Evolutionary conservation across 2,329 filamentous ascomycete genomes (phyloP).

Genomic region (Lanzia echinophila): DNA sequence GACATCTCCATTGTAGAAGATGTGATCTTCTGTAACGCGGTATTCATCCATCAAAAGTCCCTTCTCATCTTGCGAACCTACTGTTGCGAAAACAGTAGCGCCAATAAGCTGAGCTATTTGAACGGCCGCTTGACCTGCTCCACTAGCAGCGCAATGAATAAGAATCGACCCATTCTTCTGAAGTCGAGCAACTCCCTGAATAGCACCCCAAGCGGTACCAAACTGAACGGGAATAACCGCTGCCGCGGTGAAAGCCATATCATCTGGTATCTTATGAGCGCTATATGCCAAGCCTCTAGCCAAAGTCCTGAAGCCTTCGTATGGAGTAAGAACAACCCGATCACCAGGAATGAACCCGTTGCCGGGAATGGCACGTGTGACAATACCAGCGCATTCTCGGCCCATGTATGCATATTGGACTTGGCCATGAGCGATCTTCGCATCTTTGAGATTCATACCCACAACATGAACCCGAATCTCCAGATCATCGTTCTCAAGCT

Average conservation of each 20-base stretch:
- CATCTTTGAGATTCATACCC: neutral
- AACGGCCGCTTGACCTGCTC: slow-evolving; percentile 29
- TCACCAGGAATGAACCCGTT: slow-evolving; percentile 11
- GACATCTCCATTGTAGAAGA: neutral
- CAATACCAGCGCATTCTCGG: slow-evolving; percentile 10
- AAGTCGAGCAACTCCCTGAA: slow-evolving; percentile 15
- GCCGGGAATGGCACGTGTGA: slow-evolving; percentile 11
- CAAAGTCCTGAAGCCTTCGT: neutral
- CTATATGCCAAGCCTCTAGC: neutral
- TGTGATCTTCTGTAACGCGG: neutral
- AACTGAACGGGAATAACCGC: slow-evolving; percentile 19
- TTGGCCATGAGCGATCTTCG: neutral
- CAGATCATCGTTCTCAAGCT: neutral
- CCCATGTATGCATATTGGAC: slow-evolving; percentile 9
- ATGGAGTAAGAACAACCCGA: slow-evolving; percentile 9
- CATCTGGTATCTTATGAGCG: neutral
- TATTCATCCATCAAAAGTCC: slow-evolving; percentile 16
- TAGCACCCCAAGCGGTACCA: slow-evolving; percentile 17
- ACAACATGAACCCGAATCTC: neutral
- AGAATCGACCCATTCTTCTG: slow-evolving; percentile 24
- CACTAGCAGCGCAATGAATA: slow-evolving; percentile 30
- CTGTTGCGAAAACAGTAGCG: slow-evolving; percentile 28
- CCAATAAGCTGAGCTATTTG: slow-evolving; percentile 24
- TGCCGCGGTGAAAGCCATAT: slow-evolving; percentile 11
- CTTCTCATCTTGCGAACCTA: slow-evolving; percentile 24